Conservation (phyloP, 2,329 filamentous ascomycete species). For the Penicillium oxalicum region DNA sequence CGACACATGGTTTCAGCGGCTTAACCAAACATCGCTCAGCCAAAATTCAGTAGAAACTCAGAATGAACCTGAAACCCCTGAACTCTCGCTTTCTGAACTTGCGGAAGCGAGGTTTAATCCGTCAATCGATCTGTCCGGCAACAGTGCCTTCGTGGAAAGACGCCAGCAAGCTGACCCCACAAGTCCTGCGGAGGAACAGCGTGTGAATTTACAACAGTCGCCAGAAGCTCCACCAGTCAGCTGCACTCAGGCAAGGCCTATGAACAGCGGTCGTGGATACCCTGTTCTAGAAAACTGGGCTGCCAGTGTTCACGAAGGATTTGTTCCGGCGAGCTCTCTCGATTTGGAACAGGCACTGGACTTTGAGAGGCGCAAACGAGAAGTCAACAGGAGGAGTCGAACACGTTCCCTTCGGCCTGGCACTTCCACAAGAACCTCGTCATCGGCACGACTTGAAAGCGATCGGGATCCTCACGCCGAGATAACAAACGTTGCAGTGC, state of each 20-base stretch:
- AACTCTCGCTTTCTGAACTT: slow-evolving; percentile 14
- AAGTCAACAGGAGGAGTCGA: slow-evolving; percentile 13
- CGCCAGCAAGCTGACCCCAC: no score
- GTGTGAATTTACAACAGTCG: no score
- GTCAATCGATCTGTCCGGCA: not conserved
- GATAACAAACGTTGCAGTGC: slow-evolving; percentile 9
- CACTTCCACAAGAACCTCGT: not conserved
- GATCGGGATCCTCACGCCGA: slow-evolving; percentile 18
- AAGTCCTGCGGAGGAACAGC: no score
- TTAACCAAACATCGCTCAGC: slow-evolving; percentile 9
- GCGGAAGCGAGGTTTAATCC: slow-evolving; percentile 11
- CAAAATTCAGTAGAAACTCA: not conserved
- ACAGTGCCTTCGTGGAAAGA: no score
- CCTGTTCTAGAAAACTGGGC: slow-evolving; percentile 21
- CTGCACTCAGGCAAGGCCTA: slow-evolving; percentile 1
- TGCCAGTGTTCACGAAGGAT: slow-evolving; percentile 12
- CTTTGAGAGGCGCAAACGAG: slow-evolving; percentile 19
- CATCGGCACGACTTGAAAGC: slow-evolving; percentile 8
- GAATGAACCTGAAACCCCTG: not conserved
- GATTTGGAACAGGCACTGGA: slow-evolving; percentile 19
- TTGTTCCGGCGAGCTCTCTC: not conserved
- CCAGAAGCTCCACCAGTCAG: no score
- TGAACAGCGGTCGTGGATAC: slow-evolving; percentile 18
- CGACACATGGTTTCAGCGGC: slow-evolving; percentile 19
- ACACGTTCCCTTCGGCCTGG: not conserved